Percentiles rank a stretch among this genome's conserved stretches.
Evolutionary conservation across 441 rosid species (phyloP).

Genomic region (Syzygium syzygioides): DNA sequence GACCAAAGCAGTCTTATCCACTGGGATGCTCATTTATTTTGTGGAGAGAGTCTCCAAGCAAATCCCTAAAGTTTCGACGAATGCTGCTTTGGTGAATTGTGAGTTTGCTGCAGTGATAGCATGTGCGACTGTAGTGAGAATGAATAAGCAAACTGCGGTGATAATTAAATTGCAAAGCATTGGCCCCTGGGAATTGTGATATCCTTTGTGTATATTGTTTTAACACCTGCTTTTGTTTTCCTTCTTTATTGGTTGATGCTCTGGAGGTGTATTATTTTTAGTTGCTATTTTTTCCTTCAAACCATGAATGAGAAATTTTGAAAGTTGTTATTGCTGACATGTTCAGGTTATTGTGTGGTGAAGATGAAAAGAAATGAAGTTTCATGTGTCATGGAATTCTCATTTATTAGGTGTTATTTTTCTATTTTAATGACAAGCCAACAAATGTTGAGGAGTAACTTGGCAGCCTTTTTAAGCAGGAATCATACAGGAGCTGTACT

Average conservation of each 20-base stretch:
- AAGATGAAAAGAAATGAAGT: neutral
- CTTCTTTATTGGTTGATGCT: neutral
- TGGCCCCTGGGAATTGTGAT: neutral
- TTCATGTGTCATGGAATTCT: neutral
- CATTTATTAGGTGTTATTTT: neutral
- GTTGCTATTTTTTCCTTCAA: neutral
- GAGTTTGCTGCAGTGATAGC: neutral
- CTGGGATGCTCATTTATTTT: neutral
- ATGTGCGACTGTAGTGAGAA: neutral
- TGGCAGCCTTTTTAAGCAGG: constrained; percentile 30
- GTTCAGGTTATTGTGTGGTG: neutral
- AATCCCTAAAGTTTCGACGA: neutral
- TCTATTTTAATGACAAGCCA: neutral
- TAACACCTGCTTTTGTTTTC: neutral
- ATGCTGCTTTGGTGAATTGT: neutral
- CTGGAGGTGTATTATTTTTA: neutral
- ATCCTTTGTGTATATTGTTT: neutral
- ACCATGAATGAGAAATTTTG: neutral
- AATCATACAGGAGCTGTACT: constrained; percentile 54
- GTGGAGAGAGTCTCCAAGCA: neutral
- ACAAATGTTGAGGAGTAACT: neutral
- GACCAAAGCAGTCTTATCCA: neutral
- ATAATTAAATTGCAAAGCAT: neutral
- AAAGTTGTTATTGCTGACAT: neutral
- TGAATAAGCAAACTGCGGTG: neutral